Percentiles rank a stretch among this genome's conserved stretches.
These are phyloP conservation scores for Suillus subalutaceus DNA, from an alignment of 768 basidiomycete species.

Conservation along the genomic window DNA sequence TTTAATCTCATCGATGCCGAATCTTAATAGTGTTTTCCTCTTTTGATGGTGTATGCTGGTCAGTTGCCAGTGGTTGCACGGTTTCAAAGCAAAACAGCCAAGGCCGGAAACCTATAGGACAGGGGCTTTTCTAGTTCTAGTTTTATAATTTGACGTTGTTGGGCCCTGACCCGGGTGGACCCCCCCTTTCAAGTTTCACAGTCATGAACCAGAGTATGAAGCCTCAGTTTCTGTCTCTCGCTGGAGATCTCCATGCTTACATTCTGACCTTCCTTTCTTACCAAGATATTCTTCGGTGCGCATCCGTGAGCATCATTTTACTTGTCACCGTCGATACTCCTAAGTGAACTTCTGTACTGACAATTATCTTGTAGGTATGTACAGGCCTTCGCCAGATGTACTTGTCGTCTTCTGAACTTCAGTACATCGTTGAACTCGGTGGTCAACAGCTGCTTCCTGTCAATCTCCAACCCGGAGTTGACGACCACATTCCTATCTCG, in stretches of 20 bases:
- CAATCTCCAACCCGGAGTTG: neutral
- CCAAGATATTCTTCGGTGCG: neutral
- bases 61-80: too few species aligned
- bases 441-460: constrained; percentile 1
- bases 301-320: neutral
- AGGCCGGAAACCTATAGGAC: neutral
- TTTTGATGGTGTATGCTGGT: too few species aligned
- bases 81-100: too few species aligned
- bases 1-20: too few species aligned
- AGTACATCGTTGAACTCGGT: neutral
- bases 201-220: neutral
- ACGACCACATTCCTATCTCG: neutral
- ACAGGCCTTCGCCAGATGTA: neutral
- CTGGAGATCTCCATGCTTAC: neutral
- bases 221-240: neutral
- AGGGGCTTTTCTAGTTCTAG: neutral
- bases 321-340: neutral
- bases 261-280: neutral
- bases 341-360: neutral
- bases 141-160: too few species aligned
- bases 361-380: neutral
- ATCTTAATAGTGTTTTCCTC: too few species aligned
- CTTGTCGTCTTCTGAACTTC: constrained; percentile 1
- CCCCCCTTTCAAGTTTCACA: neutral
- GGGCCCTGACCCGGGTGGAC: too few species aligned